Evolutionary conservation across 2,329 filamentous ascomycete genomes (phyloP), one percentile per base, ranked within the genome.

Genomic region (Botryotinia calthae): DNA sequence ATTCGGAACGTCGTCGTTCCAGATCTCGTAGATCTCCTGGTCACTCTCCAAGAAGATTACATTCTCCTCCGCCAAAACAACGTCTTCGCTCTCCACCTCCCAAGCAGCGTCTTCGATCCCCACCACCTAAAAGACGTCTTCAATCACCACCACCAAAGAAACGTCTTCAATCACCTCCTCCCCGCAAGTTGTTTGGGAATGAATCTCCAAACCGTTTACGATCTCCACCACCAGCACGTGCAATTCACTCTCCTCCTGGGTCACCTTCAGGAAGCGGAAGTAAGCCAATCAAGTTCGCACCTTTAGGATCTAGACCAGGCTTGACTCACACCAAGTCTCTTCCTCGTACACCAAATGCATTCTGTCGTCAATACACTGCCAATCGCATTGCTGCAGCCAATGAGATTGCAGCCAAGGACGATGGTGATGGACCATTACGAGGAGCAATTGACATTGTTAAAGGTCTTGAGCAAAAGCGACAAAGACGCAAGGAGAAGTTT

Each of bases 361-460:
- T 93, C 81, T 88, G 85, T 51, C 84, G 86, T 63, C 78, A 80
- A 70, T 80, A 81, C 72, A 71, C 75, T 81, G 84, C 78, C 83
- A 85, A 78, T 82, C 86, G 75, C 78, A 80, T 76, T 82, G 85
- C 70, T 79, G 83, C 70, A 75, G 81, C 75, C 71, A 82, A 84
- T 72, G 82, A 83, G 79, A 78, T 81, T 80, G 77, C 51, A 76
- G 80, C 73, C 75, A 79, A 73, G 75, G 75, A 82, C 75, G 75
- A 81, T 77, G 75, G 79, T 68, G 87, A 91, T 68, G 84, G 89
- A 59, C 94, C 96, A 76, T 88, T 93, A 16, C 92, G 96, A 75
- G 94, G 94, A n/a, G 95, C 96, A 51, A 97, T 99, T 77, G 96
- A 98, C 82, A 99, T 98, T 75, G 93, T 98, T 82, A 97, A 97